Base-by-base conservation (phyloP, 2,329 filamentous ascomycete genomes). In the Emmonsia crescens region DNA sequence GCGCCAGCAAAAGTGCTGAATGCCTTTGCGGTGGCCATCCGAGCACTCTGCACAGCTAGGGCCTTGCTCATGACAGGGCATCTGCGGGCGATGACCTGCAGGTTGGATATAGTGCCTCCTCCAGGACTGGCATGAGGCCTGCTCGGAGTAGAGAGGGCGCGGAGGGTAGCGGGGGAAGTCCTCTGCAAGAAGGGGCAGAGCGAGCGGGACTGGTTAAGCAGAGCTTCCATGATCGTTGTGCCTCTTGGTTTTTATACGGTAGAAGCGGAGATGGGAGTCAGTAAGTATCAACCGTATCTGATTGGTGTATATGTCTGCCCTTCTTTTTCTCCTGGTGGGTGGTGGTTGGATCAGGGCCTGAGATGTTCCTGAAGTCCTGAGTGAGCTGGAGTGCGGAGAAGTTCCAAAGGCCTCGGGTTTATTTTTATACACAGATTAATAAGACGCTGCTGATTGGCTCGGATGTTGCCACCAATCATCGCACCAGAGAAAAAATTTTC, bases 61-160 rank as follows among this genome's bases (percentile, higher is more conserved):
- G 94, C 94, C 83, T 96, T 96, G 76, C 92, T 93, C 94, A 99
- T 99, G 76, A 99, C 88, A 63, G 94, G 94, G 83, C 94, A 99
- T 76, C 93, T 91, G 73, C 91, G 88, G 71, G 91, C 94, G 72
- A 96, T 86, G 68, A 94, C 85, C 81, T 97, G 94, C 71, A 99
- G 83, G 79, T 96, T 97, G 72, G 91, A 96, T 85, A 97, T 96
- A 77, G 90, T 91, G 71, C 92, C 91, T 68, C 92, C 93, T 71
- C 91, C 89, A 62, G 87, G 88, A 59, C 72, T 73, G 24, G 60
- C 48, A 65, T 83, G 82, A 74, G 85, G 83, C 68, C 80, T 83
- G 72, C 78, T 84, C 73, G 78, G 85, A 76, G 79, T 85, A 60
- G 89, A 95, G 72, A 99, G 84, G 63, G 92, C 89, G 69, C 94